A percentile compares a stretch with the other conserved stretches of the same genome.
These are phyloP conservation scores for Exophiala sp. DNA, from an alignment of 2,329 filamentous ascomycete genomes.

Conservation along the genomic window DNA sequence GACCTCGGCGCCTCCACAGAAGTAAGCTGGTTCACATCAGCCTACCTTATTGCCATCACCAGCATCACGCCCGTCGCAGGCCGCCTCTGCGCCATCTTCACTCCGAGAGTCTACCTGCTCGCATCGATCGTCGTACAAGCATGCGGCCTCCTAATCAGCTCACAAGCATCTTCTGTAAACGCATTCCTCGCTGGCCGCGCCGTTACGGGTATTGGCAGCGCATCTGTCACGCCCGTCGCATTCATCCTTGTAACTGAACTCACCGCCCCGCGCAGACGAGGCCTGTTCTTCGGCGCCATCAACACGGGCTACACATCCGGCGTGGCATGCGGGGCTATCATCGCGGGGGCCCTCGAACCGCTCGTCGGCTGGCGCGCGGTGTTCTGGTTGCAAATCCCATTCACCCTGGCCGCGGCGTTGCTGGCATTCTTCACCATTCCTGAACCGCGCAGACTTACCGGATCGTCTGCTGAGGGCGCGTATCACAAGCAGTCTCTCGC, in stretches of 20 bases:
- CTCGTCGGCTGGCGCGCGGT: constrained; percentile 68
- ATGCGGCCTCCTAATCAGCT: constrained; percentile 62
- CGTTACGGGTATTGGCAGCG: constrained; percentile 65
- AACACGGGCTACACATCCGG: constrained; percentile 71
- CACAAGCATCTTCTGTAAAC: constrained; percentile 56
- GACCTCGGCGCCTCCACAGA: constrained; percentile 71
- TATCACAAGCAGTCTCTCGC: constrained; percentile 39
- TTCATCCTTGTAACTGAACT: constrained; percentile 76
- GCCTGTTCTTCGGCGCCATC: constrained; percentile 69
- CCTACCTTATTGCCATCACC: constrained; percentile 64
- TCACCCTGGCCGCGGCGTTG: constrained; percentile 59
- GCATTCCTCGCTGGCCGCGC: constrained; percentile 67
- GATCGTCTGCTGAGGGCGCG: constrained; percentile 29
- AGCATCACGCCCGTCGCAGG: constrained; percentile 66
- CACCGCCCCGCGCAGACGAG: constrained; percentile 62
- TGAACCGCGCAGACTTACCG: constrained; percentile 28
- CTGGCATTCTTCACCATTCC: constrained; percentile 66
- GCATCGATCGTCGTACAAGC: constrained; percentile 58
- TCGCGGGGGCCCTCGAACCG: constrained; percentile 63
- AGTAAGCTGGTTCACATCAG: constrained; percentile 76
- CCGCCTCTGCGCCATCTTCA: constrained; percentile 69
- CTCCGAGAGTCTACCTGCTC: constrained; percentile 61
- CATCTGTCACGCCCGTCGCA: constrained; percentile 68
- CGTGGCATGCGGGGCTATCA: constrained; percentile 66
- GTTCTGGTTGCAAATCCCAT: constrained; percentile 69